Conservation (phyloP, 2,329 filamentous ascomycete genomes). For the Cladosporium colombiae region DNA sequence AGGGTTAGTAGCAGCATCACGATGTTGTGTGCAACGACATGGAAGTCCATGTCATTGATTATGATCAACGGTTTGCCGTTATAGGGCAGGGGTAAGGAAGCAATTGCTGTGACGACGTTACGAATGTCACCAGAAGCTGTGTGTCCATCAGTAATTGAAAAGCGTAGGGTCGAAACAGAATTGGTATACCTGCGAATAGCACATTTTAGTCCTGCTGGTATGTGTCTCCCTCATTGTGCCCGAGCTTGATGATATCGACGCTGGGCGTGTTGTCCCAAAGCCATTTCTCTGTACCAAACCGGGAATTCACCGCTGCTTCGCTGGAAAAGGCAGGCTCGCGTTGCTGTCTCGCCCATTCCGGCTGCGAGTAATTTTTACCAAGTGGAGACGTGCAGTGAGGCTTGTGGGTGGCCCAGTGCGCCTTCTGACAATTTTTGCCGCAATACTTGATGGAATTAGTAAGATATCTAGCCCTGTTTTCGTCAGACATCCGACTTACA, state of each 20-base stretch:
- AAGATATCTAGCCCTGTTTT: too few species aligned
- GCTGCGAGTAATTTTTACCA: slow-evolving; percentile 32
- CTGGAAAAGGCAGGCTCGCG: slow-evolving; percentile 33
- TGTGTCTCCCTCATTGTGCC: slow-evolving; percentile 33
- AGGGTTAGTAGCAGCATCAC: background rate
- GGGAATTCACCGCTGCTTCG: too few species aligned
- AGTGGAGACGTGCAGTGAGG: slow-evolving; percentile 34
- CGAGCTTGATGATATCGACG: slow-evolving; percentile 41
- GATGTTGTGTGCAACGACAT: background rate
- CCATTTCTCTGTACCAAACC: too few species aligned
- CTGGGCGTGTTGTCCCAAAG: slow-evolving; percentile 48
- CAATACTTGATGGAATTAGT: too few species aligned
- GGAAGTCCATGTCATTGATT: background rate
- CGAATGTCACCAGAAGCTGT: background rate
- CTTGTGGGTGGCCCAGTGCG: slow-evolving; percentile 38
- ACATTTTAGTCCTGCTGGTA: slow-evolving; percentile 26
- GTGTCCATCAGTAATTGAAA: too few species aligned
- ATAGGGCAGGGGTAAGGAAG: background rate
- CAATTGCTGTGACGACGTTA: background rate
- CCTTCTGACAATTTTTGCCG: slow-evolving; percentile 35
- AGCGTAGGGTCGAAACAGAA: too few species aligned
- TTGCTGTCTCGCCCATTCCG: slow-evolving; percentile 32
- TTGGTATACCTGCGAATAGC: slow-evolving; percentile 44
- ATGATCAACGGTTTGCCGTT: too few species aligned
- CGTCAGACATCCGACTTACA: too few species aligned